Conservation (phyloP, 345 rosid genomes). For the Sonneratia caseolaris region DNA sequence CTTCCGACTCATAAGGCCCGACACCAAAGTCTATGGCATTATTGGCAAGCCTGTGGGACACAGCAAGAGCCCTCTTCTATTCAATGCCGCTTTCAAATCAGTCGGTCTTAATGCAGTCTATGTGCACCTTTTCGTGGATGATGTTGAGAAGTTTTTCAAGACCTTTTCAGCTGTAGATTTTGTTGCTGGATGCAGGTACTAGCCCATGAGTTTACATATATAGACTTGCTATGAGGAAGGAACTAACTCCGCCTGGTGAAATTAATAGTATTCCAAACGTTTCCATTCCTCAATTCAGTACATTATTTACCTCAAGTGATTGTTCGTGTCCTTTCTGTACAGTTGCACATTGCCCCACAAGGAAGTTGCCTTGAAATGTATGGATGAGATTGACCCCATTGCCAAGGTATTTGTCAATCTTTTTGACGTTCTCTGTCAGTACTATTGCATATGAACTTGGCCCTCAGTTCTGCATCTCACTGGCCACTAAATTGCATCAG, state of each 20-base stretch:
- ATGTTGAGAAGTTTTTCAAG: conserved; percentile 42
- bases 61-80: conserved; percentile 60
- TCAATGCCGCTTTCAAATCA: conserved; percentile 47
- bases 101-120: conserved; percentile 38
- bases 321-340: conserved; percentile 2
- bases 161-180: conserved; percentile 35
- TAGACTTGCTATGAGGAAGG: neutral
- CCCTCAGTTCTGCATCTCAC: neutral
- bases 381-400: conserved; percentile 35
- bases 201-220: neutral
- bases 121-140: conserved; percentile 54
- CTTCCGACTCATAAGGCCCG: conserved; percentile 21
- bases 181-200: conserved; percentile 44
- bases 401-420: conserved; percentile 22
- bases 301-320: neutral
- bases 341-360: conserved; percentile 47
- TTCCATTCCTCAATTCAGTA: neutral
- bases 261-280: neutral
- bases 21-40: conserved; percentile 45
- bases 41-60: conserved; percentile 54
- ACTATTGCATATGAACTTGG: neutral
- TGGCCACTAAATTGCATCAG: neutral
- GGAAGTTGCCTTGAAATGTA: conserved; percentile 34
- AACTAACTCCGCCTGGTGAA: neutral
- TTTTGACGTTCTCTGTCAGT: neutral